Base-by-base conservation (phyloP, 495 filamentous ascomycete species). In the Lophium mytilinum region DNA sequence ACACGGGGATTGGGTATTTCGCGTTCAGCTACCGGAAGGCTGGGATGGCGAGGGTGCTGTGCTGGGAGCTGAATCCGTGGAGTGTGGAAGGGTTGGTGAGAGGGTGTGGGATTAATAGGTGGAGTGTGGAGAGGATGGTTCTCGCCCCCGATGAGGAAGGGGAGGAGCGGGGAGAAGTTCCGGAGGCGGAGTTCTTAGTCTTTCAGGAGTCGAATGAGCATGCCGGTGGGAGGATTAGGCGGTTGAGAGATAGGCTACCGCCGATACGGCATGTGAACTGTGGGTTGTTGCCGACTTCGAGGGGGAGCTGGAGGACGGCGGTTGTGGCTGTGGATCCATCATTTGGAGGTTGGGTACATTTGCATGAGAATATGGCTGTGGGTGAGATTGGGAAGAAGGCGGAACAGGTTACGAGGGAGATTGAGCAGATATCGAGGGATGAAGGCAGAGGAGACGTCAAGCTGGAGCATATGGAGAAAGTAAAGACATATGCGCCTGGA, bases 1-100 rank as follows among this genome's bases (percentile, higher is more conserved):
- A 91, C 75, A 87, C 87, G 2, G 91, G 91, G 0, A 94, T 96
- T 57, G 91, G 91, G 1, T 96, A 96, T 68, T 96, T 96, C 69
- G 79, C 85, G 14, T 92, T 95, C 60, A 83, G 80, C 36, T 95
- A 93, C 66, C 74, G 83, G 17, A 77, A 74, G 56, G 75, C 86
- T n/a, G 90, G 90, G 0, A 73, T 88, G 54, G 65, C 64, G 43
- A 76, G 80, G 47, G 85, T 95, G 9, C 73, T 92, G 56, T 87
- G 89, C 62, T 96, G 87, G 86, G 91, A 96, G 67, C 69, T 96
- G 19, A 96, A 90, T 71, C 78, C 81, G 4, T 95, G 89, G 89
- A 89, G 85, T 58, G 80, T 90, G 0, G 91, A 95, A 70, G 91
- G 89, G 0, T 65, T 95, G 53, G 71, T 78, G 40, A 75, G 88